Conservation (phyloP, 2,329 filamentous ascomycete genomes). For the Ophiostoma himal-ulmi region DNA sequence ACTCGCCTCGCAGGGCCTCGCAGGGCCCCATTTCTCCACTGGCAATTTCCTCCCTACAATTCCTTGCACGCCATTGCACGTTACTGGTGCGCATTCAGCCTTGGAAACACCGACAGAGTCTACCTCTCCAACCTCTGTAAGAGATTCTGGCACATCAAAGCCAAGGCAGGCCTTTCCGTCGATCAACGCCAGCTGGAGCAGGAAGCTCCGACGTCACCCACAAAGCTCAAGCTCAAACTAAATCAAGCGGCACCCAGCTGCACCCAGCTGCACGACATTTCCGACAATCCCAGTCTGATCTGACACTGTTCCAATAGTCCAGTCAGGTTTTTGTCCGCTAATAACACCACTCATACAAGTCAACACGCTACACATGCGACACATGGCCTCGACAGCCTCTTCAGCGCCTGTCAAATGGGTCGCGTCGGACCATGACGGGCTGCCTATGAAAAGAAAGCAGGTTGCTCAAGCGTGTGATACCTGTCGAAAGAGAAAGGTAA, state of each 20-base stretch:
- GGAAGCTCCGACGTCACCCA: conserved; percentile 9
- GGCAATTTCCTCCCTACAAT: neutral
- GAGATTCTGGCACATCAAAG: too few relatives aligned
- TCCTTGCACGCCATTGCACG: neutral
- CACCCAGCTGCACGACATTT: neutral
- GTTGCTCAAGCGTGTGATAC: conserved; percentile 52
- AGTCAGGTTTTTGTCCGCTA: neutral
- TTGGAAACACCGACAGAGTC: neutral
- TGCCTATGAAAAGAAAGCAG: conserved; percentile 55
- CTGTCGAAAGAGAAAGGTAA: conserved; percentile 52
- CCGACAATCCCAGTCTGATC: neutral
- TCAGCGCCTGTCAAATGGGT: conserved; percentile 47
- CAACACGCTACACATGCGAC: neutral
- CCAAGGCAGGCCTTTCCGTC: neutral
- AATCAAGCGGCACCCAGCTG: neutral
- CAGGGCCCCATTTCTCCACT: neutral
- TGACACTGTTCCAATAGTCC: neutral
- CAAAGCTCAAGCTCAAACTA: neutral
- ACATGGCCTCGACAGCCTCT: conserved; percentile 17
- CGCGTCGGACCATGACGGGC: conserved; percentile 47
- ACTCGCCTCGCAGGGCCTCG: neutral
- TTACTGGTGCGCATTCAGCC: neutral
- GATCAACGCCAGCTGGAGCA: conserved; percentile 1
- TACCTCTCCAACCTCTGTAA: neutral
- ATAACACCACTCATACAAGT: neutral